Evolutionary conservation across 192 early-diverging fungal genomes (phyloP), one percentile per base, ranked within the genome.

Genomic region (Cetraspora pellucida): DNA sequence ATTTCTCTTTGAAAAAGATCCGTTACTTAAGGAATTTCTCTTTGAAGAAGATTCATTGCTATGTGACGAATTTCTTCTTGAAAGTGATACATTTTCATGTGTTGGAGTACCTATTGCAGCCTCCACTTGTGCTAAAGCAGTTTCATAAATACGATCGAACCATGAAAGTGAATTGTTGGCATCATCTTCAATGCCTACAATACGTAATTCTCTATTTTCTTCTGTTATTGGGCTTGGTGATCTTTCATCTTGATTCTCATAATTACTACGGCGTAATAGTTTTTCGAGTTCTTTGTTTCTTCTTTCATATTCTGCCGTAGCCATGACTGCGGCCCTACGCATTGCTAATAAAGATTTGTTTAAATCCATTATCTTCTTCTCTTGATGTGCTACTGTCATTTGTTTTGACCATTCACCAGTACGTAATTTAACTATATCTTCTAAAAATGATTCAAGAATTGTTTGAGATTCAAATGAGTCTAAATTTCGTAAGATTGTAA

Each of bases 331-430:
- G 1, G 87, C 88, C 66, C 83, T 80, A 19, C 85, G 84, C 89
- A 90, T 90, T 17, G 85, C 81, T 65, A 87, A 83, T 49, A 90
- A 77, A 14, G 85, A 87, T 19, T 84, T 80, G 55, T 87, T 82
- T 44, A 90, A 78, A 47, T 89, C 85, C 43, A 78, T 77, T 2
- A 88, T 82, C 0, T 81, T 83, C 55, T 84, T 88, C 74, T 90
- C 88, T 49, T 85, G 80, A 57, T 81, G 83, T 10, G 76, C 72
- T 17, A 86, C 78, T 14, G 83, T 83, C 23, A 86, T 80, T 28
- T 84, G 81, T 1, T 79, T 80, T 30, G 79, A 73, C 21, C 85
- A 83, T 66, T 87, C 88, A 37, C 78, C 77, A 59, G 82, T 77
- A 7, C 87, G 83, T 10, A 90, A 75, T 11, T 78, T 55, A 61